A percentile compares a stretch with the other conserved stretches of the same genome.
phyloP scores from a whole-genome alignment of 2,329 filamentous ascomycete genomes.

The Tolypocladium tundrense region DNA sequence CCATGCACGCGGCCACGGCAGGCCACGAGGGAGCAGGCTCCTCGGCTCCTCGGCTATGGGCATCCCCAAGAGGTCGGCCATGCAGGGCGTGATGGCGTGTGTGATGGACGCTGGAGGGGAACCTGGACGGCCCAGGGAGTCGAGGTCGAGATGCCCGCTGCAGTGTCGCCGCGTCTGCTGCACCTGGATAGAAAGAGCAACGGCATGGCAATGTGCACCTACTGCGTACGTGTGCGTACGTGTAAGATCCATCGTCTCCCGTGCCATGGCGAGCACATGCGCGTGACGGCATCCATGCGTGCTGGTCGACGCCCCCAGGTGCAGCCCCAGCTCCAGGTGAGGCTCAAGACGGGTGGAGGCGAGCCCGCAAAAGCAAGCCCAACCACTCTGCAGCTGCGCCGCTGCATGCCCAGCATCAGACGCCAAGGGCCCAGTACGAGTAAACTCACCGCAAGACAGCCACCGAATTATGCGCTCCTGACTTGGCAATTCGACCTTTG shows the following conservation, averaged over 20 bases:
- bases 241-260: not conserved
- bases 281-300: not conserved
- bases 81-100: not conserved
- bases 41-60: slow-evolving; percentile 2
- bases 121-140: not conserved
- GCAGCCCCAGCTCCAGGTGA: not conserved
- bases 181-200: not conserved
- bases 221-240: not conserved
- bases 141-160: not conserved
- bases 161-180: not conserved
- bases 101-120: not conserved
- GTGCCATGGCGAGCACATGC: not conserved
- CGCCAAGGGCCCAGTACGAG: not conserved
- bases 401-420: not conserved
- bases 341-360: not conserved
- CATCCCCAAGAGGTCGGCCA: slow-evolving; percentile 1
- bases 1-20: not conserved
- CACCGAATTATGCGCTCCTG: not conserved
- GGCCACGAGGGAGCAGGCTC: slow-evolving; percentile 2
- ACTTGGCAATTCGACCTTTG: not conserved
- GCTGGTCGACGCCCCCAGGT: not conserved
- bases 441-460: not conserved
- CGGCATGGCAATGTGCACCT: not conserved
- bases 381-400: not conserved
- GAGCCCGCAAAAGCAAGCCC: not conserved